A percentile compares a stretch with the other conserved stretches of the same genome.
Evolutionary conservation across 768 basidiomycete genomes (phyloP).

Genomic region (Amanita subjunquillea): DNA sequence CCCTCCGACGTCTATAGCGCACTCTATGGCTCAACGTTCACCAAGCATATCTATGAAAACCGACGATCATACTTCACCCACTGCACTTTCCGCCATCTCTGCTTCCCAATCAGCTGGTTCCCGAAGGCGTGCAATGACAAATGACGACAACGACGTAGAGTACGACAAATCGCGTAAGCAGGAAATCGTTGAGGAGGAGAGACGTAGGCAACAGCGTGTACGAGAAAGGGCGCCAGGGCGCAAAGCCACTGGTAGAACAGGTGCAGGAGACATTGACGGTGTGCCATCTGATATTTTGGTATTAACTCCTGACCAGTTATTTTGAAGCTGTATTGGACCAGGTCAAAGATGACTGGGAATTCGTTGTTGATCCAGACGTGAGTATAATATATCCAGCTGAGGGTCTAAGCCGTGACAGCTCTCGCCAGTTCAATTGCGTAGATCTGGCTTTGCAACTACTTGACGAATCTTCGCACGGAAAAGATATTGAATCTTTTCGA

Average conservation of each 20-base stretch:
- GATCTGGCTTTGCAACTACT: slow-evolving; percentile 86
- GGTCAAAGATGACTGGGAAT: slow-evolving; percentile 86
- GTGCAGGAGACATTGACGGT: slow-evolving; percentile 82
- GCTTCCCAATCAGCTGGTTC: slow-evolving; percentile 61
- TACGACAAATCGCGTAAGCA: slow-evolving; percentile 47
- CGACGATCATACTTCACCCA: slow-evolving; percentile 29
- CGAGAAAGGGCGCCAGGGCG: slow-evolving; percentile 57
- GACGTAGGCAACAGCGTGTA: slow-evolving; percentile 57
- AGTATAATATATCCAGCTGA: slow-evolving; percentile 14
- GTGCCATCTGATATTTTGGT: slow-evolving; percentile 13
- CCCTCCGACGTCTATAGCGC: neutral
- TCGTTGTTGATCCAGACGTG: slow-evolving; percentile 76
- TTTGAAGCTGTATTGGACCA: slow-evolving; percentile 73
- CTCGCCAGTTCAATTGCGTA: slow-evolving; percentile 79
- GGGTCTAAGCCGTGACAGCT: slow-evolving; percentile 5
- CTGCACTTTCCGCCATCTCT: slow-evolving; percentile 48
- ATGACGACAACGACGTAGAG: slow-evolving; percentile 42
- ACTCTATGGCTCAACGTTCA: slow-evolving; percentile 18
- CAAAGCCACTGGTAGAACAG: slow-evolving; percentile 39
- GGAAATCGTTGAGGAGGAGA: slow-evolving; percentile 51
- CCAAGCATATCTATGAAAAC: slow-evolving; percentile 22
- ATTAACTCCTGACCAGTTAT: neutral
- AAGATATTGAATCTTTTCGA: slow-evolving; percentile 69
- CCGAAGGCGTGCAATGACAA: slow-evolving; percentile 42
- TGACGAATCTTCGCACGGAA: slow-evolving; percentile 62